phyloP scores from a whole-genome alignment of 176 grass and related monocot species.

The Pontederia paniculata region DNA sequence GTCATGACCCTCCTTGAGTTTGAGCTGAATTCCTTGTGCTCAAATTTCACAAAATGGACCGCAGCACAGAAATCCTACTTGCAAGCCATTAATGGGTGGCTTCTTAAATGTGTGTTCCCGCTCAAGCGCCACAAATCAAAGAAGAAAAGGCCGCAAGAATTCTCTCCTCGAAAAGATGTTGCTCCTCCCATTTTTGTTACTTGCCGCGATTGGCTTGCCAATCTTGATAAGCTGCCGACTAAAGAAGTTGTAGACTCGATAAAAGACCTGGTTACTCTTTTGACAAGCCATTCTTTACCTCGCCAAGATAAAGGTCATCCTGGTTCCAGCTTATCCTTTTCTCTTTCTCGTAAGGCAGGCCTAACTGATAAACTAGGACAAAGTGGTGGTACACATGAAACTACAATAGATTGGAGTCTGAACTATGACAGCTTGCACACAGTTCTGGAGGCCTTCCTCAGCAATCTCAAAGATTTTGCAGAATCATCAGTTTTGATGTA shows the following conservation, averaged over 20 bases:
- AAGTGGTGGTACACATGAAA: conserved; percentile 24
- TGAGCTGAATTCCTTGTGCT: conserved; percentile 65
- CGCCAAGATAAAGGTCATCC: conserved; percentile 48
- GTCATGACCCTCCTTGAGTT: conserved; percentile 45
- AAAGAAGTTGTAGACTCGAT: conserved; percentile 45
- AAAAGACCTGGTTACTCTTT: conserved; percentile 38
- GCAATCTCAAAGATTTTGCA: conserved; percentile 42
- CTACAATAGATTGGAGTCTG: conserved; percentile 28
- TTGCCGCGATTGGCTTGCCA: conserved; percentile 59
- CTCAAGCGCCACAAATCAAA: conserved; percentile 21
- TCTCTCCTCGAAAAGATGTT: conserved; percentile 23
- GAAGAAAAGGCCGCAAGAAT: conserved; percentile 6
- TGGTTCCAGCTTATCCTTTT: conserved; percentile 40
- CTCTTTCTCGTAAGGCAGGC: conserved; percentile 29
- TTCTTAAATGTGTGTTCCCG: conserved; percentile 68
- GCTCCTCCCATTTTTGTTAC: conserved; percentile 73
- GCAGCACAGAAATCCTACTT: conserved; percentile 71
- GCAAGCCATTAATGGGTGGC: conserved; percentile 56
- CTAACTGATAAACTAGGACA: conserved; percentile 12
- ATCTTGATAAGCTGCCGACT: conserved; percentile 29
- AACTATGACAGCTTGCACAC: conserved; percentile 43
- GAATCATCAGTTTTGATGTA: conserved; percentile 38
- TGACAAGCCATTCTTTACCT: conserved; percentile 41
- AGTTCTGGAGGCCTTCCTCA: conserved; percentile 48
- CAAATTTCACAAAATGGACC: conserved; percentile 81